Evolutionary conservation across 164 flowering plant species (phyloP).

Genomic region (Liriodendron chinense): DNA sequence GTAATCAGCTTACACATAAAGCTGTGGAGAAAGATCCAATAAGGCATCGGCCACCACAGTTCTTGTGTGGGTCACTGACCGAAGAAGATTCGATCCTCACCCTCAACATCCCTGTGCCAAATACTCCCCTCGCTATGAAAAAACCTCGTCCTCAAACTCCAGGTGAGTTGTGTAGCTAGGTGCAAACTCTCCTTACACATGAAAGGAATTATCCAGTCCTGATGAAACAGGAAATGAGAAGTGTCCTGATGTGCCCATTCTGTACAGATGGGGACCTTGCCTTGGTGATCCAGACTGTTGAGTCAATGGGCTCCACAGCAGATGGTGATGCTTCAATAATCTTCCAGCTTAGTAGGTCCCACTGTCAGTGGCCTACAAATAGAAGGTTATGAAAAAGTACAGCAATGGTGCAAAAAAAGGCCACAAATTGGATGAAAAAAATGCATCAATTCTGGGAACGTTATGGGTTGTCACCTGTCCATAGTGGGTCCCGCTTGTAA

Average conservation of each 20-base stretch:
- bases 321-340: too few species aligned
- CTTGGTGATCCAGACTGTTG: too few species aligned
- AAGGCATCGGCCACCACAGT: conserved; percentile 64
- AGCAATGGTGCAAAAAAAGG: too few species aligned
- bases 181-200: background rate
- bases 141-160: conserved; percentile 26
- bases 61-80: conserved; percentile 56
- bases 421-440: background rate
- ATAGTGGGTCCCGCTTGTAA: background rate
- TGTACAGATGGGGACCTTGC: background rate
- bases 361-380: too few species aligned
- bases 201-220: background rate
- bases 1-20: conserved; percentile 61
- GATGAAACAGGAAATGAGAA: background rate
- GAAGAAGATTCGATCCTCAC: conserved; percentile 48
- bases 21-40: conserved; percentile 64
- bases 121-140: conserved; percentile 40
- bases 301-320: too few species aligned
- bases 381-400: background rate
- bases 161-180: conserved; percentile 6
- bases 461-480: background rate
- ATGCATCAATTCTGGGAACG: background rate
- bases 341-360: too few species aligned
- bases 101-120: conserved; percentile 45
- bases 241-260: background rate